Base-by-base conservation (phyloP, 2,329 filamentous ascomycete genomes). In the Colletotrichum sp. region DNA sequence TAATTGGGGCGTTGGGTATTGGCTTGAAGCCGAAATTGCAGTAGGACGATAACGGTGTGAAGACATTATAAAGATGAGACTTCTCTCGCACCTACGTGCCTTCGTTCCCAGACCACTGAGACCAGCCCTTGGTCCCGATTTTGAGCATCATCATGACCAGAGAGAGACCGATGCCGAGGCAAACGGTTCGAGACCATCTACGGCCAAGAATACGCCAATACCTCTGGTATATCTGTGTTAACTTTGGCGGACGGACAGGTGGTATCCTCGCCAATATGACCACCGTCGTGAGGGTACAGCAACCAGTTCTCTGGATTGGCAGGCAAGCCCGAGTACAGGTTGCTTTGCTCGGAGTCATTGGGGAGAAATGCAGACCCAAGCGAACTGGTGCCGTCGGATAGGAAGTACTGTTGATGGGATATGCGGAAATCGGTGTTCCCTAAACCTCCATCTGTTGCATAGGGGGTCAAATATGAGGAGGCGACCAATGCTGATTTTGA, bases 31-130 rank as follows among this genome's bases (percentile, higher is more conserved):
- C n/a, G n/a, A n/a, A n/a, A n/a, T n/a, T n/a, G n/a, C n/a, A n/a
- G 43, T 48, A 48, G 3, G 10, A 52, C 0, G 43, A 52, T 0
- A 24, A 0, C 5, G 10, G 0, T 8, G 10, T 2, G 0, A 12
- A 21, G 0, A 21, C 10, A 0, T 52, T 13, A 0, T 12, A 21
- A 52, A 21, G 6, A 48, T 21, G n/a, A 8, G n/a, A 52, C 0
- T 0, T 21, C 43, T 21, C 10, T 52, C 43, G 0, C 38, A 48
- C 38, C 38, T 0, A 13, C 2, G 18, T 21, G 10, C n/a, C 6
- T 48, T 48, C n/a, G 9, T 48, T 48, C 0, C n/a, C 43, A 48
- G 18, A 48, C 6, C 43, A 21, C 9, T 8, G 10, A 48, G 1
- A 21, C 10, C 43, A 2, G 6, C 3, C 43, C 43, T n/a, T n/a